Evolutionary conservation across 345 rosid species (phyloP).

Genomic region (Citrus unshiu): DNA sequence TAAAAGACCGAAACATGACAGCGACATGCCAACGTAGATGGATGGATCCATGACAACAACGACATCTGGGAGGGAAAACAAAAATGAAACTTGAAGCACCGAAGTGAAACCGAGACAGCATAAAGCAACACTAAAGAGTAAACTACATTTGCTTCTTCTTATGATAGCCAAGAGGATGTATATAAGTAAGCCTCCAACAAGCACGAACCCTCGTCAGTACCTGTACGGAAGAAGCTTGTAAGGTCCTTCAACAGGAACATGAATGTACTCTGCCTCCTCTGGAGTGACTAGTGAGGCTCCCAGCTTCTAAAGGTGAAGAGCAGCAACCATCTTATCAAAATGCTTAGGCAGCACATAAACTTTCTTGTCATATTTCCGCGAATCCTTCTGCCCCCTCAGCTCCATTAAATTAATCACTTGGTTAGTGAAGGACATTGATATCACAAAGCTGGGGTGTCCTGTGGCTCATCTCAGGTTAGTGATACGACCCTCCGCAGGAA

Average conservation of each 20-base stretch:
- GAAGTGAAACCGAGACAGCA: not conserved
- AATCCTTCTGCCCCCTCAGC: slow-evolving; percentile 55
- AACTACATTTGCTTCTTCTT: not conserved
- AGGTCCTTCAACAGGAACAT: slow-evolving; percentile 63
- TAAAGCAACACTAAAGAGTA: not conserved
- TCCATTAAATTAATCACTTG: slow-evolving; percentile 71
- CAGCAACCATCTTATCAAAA: slow-evolving; percentile 68
- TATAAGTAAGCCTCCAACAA: no score
- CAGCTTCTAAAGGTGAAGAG: slow-evolving; percentile 54
- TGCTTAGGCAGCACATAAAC: slow-evolving; percentile 72
- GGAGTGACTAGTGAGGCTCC: not conserved
- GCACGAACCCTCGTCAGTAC: slow-evolving; percentile 23
- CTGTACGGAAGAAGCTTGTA: slow-evolving; percentile 70
- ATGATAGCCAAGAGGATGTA: not conserved
- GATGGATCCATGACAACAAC: no score
- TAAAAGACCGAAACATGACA: no score
- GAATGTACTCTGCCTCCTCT: slow-evolving; percentile 59
- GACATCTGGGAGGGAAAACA: no score
- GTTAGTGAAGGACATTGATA: slow-evolving; percentile 75
- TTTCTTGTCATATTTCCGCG: slow-evolving; percentile 61
- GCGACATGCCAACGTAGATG: no score
- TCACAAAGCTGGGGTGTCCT: slow-evolving; percentile 76
- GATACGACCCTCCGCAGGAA: slow-evolving; percentile 58
- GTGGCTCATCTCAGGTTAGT: slow-evolving; percentile 80
- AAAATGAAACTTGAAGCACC: no score